phyloP scores from a whole-genome alignment of 2,329 filamentous ascomycete genomes.

The Juglanconis sp. region DNA sequence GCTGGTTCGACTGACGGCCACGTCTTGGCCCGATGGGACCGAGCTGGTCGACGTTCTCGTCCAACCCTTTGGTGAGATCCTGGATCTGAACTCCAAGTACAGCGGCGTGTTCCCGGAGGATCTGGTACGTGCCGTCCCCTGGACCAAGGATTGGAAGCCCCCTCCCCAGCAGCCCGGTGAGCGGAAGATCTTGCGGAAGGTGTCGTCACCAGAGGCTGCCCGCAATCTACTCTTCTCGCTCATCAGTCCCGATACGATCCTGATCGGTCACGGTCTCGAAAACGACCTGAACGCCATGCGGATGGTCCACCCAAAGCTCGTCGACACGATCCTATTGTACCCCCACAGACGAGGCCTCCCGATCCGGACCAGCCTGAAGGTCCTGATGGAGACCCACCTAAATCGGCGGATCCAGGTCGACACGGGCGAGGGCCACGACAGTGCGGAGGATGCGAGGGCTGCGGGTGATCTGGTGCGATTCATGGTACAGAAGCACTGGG shows the following conservation, averaged over 20 bases:
- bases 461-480: conserved; percentile 81
- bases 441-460: conserved; percentile 82
- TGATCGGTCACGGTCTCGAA: conserved; percentile 91
- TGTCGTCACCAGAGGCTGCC: conserved; percentile 70
- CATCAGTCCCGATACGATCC: conserved; percentile 71
- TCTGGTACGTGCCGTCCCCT: conserved; percentile 65
- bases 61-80: conserved; percentile 73
- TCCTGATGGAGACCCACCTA: conserved; percentile 67
- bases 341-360: conserved; percentile 77
- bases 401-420: conserved; percentile 76
- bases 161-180: conserved; percentile 22
- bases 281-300: conserved; percentile 88
- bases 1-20: conserved; percentile 82
- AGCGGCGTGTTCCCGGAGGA: conserved; percentile 82
- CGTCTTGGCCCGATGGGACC: conserved; percentile 77
- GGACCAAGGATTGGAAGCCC: conserved; percentile 30
- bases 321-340: conserved; percentile 83
- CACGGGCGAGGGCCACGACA: conserved; percentile 72
- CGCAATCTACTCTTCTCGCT: conserved; percentile 73
- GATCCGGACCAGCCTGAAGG: conserved; percentile 72
- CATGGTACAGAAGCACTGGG: conserved; percentile 70
- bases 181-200: conserved; percentile 60
- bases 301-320: conserved; percentile 77
- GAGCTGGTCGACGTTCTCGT: conserved; percentile 82
- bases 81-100: conserved; percentile 90